Evolutionary conservation across 2,329 filamentous ascomycete species (phyloP).

Genomic region (Botrytis elliptica): DNA sequence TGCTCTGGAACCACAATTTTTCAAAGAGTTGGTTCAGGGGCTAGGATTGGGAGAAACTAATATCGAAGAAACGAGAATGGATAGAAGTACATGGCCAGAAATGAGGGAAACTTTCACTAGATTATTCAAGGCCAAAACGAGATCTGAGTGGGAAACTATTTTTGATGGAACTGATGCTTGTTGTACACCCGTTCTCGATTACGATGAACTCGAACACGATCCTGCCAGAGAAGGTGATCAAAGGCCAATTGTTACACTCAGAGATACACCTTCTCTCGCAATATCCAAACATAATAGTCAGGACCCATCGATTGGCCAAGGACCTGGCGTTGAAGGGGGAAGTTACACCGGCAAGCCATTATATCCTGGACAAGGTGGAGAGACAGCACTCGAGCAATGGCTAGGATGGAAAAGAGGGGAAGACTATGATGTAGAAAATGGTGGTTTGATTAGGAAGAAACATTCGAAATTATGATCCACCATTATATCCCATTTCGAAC

Average conservation of each 20-base stretch:
- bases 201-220: slow-evolving; percentile 63
- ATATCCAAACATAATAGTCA: slow-evolving; percentile 49
- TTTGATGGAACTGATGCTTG: slow-evolving; percentile 94
- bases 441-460: slow-evolving; percentile 55
- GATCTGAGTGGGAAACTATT: slow-evolving; percentile 76
- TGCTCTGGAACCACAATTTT: slow-evolving; percentile 87
- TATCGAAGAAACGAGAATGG: slow-evolving; percentile 54
- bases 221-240: slow-evolving; percentile 62
- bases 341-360: slow-evolving; percentile 65
- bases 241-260: slow-evolving; percentile 67
- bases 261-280: slow-evolving; percentile 65
- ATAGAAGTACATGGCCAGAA: slow-evolving; percentile 65
- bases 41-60: slow-evolving; percentile 56
- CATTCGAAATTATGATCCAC: slow-evolving; percentile 45
- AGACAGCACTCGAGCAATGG: slow-evolving; percentile 68
- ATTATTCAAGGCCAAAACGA: slow-evolving; percentile 67
- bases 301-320: slow-evolving; percentile 51
- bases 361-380: slow-evolving; percentile 68
- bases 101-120: slow-evolving; percentile 60
- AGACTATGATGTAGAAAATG: slow-evolving; percentile 66
- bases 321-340: slow-evolving; percentile 60
- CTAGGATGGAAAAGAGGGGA: slow-evolving; percentile 71
- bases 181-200: slow-evolving; percentile 81
- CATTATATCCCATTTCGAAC: not conserved
- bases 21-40: slow-evolving; percentile 62